These are phyloP conservation scores for Rhamnella rubrinervis DNA, from an alignment of 331 rosid genomes.

Conservation along the genomic window DNA sequence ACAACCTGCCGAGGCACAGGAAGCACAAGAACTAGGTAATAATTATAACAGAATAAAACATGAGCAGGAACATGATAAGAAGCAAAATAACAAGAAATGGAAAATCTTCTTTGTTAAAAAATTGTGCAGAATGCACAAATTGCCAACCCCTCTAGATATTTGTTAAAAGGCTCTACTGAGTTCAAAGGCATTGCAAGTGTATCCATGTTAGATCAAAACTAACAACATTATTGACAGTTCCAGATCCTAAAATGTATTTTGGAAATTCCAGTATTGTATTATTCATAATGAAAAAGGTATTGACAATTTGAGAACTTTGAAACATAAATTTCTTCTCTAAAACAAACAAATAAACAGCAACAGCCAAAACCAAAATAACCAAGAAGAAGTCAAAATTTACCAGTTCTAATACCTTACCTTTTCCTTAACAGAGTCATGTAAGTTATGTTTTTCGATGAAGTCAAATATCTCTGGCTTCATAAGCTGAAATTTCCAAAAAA, in stretches of 20 bases:
- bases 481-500: constrained; percentile 59
- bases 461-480: constrained; percentile 88
- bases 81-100: not conserved
- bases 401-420: constrained; percentile 55
- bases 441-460: constrained; percentile 79
- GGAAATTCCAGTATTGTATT: constrained; percentile 19
- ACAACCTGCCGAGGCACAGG: constrained; percentile 57
- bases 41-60: not conserved
- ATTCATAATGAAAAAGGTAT: constrained; percentile 5
- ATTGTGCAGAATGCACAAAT: not conserved
- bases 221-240: not conserved
- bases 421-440: constrained; percentile 73
- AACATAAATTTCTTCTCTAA: not conserved
- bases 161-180: not conserved
- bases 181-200: not conserved
- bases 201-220: not conserved
- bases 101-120: not conserved
- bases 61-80: not conserved
- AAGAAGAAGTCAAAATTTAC: constrained; percentile 9
- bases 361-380: not conserved
- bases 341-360: not conserved
- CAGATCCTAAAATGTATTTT: constrained; percentile 6
- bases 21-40: constrained; percentile 20
- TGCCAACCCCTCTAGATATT: not conserved
- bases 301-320: not conserved